Evolutionary conservation across 2,329 filamentous ascomycete species (phyloP), one percentile per base, ranked within the genome.

Genomic region (Colletotrichum lindemuthianum): DNA sequence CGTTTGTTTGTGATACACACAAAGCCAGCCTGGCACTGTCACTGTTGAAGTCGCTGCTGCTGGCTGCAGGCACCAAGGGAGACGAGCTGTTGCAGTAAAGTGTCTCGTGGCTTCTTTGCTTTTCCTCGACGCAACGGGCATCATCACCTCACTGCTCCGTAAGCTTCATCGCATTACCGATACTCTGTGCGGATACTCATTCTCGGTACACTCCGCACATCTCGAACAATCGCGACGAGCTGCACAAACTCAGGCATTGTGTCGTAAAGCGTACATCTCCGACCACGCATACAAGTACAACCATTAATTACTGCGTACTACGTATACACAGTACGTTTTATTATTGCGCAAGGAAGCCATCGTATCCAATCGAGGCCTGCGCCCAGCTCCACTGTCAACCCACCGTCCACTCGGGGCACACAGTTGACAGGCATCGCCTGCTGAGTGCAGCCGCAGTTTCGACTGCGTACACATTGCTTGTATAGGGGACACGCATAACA

Each of bases 401-500:
- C 41, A 49, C 44, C 50, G 43, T 60, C 50, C 59, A 56, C 59
- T 56, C 44, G 16, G 32, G 59, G 59, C 52, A 40, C 36, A 34
- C 32, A 36, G 34, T 53, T 50, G 56, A 59, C 56, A 60, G 43
- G 56, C 60, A 60, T 64, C 37, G 33, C 39, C 47, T 60, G 57
- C 58, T 43, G 41, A 47, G 58, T 10, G 58, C 50, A 58, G 36
- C 37, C 10, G 36, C 16, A 13, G 11, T 11, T 34, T 32, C 16
- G 51, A 49, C 37, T 16, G 24, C 24, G 24, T 24, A 24, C 24
- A 24, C 24, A 24, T 24, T n/a, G 16, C 43, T 15, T 43, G 41
- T 43, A 15, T 43, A 13, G 41, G 11, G 24, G 24, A 24, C 24
- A 24, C 24, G 24, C 24, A 24, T 24, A 24, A 9, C 24, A 24